Base-by-base conservation (phyloP, 2,329 filamentous ascomycete genomes). In the Diaporthe eres region DNA sequence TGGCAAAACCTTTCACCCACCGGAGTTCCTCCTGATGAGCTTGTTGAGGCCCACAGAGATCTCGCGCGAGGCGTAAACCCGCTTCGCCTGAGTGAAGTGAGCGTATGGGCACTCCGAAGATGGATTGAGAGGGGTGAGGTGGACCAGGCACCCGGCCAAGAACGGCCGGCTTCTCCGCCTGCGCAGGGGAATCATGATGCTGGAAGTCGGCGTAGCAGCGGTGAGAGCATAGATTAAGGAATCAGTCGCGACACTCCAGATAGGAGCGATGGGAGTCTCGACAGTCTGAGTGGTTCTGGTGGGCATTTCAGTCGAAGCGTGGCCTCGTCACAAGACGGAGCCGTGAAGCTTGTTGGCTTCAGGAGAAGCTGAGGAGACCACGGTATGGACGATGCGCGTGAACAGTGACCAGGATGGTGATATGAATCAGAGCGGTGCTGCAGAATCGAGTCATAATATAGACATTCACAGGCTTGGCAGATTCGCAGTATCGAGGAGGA, bases 381-480 rank as follows among this genome's bases (percentile, higher is more conserved):
- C 6, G 53, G 31, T 8, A 57, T 28, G 25, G 53, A 19, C 25
- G 53, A 57, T 19, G 9, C 15, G 15, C 17, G 15, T 34, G n/a
- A 55, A 17, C 28, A 28, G 49, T 10, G 25, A 22, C 15, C 15
- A 47, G 60, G 60, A 47, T 22, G 55, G 28, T 19, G 60, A 15
- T 63, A 39, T 7, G n/a, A 28, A 65, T n/a, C 25, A 65, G 61
- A 65, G 10, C 17, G 37, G 13, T 61, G 58, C n/a, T 61, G 57
- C 34, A n/a, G 28, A 22, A 61, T 25, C n/a, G 7, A 61, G n/a
- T 19, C n/a, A 44, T 44, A 8, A 34, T n/a, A 28, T 22, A 31
- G 6, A n/a, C 6, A 8, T 12, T 31, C 31, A 51, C 44, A 9
- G 44, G 44, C 28, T 34, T 34, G 2, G 9, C 4, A 37, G 12